A percentile compares a stretch with the other conserved stretches of the same genome.
Evolutionary conservation across 306 rosid genomes (phyloP).

Genomic region (Biancaea sappan): DNA sequence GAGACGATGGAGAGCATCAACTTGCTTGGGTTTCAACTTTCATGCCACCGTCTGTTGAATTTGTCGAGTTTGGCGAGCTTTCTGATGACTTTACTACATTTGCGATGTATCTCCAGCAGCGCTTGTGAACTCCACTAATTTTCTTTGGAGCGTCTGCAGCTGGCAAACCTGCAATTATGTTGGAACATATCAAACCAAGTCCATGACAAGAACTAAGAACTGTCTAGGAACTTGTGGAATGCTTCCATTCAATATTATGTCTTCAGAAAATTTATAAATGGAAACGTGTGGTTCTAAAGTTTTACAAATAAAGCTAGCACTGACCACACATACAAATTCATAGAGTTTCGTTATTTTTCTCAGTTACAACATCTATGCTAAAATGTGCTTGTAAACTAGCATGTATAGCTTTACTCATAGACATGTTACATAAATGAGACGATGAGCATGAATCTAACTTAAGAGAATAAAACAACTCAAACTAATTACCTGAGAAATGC

Average conservation of each 20-base stretch:
- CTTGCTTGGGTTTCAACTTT: conserved; percentile 61
- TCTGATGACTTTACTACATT: conserved; percentile 43
- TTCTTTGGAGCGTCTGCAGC: conserved; percentile 76
- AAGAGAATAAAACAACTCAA: too few species aligned
- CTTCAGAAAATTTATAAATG: neutral
- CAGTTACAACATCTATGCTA: neutral
- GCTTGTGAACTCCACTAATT: conserved; percentile 97
- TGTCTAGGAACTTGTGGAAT: neutral
- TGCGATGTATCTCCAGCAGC: conserved; percentile 90
- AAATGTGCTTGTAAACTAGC: neutral
- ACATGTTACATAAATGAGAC: conserved; percentile 9
- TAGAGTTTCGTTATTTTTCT: neutral
- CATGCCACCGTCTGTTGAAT: conserved; percentile 46
- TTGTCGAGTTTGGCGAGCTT: conserved; percentile 41
- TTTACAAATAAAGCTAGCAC: conserved; percentile 8
- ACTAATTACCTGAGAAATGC: neutral
- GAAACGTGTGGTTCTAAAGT: neutral
- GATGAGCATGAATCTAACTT: neutral
- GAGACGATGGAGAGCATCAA: conserved; percentile 40
- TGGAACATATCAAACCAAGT: conserved; percentile 28
- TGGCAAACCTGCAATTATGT: conserved; percentile 66
- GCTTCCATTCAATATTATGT: conserved; percentile 8
- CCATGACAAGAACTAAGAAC: conserved; percentile 16
- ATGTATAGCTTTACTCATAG: neutral
- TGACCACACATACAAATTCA: conserved; percentile 2